Conservation (phyloP, 495 filamentous ascomycete genomes). For the Penicillium ochrochloron region DNA sequence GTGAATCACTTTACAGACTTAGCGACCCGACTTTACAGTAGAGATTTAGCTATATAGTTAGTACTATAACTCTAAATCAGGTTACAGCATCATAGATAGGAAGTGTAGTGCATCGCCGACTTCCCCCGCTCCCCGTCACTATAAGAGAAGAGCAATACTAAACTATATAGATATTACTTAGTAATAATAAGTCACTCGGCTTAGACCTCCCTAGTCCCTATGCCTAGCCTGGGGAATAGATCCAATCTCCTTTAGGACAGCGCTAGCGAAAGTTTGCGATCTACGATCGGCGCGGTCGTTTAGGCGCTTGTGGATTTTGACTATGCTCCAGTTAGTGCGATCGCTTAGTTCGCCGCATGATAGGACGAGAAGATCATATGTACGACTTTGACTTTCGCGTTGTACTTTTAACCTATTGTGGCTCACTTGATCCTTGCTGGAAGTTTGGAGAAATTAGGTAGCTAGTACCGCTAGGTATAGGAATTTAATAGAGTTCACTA, state of each 20-base stretch:
- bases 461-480: neutral
- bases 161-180: neutral
- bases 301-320: neutral
- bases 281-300: neutral
- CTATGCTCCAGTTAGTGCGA: slow-evolving; percentile 2
- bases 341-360: neutral
- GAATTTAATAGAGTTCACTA: slow-evolving; percentile 1
- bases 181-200: neutral
- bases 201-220: neutral
- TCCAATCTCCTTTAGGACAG: neutral
- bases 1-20: neutral
- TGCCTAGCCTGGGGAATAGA: neutral
- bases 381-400: neutral
- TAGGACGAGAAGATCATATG: neutral
- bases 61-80: neutral
- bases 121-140: neutral
- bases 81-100: neutral
- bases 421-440: neutral
- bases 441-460: neutral
- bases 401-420: neutral
- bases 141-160: neutral
- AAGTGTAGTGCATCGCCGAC: neutral
- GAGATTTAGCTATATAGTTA: neutral
- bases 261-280: neutral
- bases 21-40: neutral